Base-by-base conservation (phyloP, 192 early-diverging fungal species). In the Chytriomyces confervae region DNA sequence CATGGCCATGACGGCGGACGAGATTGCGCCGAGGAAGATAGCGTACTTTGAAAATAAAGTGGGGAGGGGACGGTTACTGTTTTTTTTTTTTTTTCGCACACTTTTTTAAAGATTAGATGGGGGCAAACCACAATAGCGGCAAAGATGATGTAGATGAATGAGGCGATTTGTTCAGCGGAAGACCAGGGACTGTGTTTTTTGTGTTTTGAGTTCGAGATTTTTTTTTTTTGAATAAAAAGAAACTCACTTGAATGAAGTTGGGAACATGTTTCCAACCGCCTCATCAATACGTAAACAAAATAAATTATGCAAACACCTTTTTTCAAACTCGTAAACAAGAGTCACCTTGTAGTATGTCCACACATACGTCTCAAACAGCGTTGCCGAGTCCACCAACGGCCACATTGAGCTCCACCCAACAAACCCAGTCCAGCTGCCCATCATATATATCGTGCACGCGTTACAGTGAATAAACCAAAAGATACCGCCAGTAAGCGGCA, bases 11-110 rank as follows among this genome's bases (percentile, higher is more conserved):
- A 44, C 62, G 20, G 72, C 48, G 11, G 76, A 79, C 9, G 77
- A 77, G 2, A 75, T 66, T 13, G 20, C 61, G 20, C 74, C 77
- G 5, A 69, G 44, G 50, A 77, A 57, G n/a, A n/a, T 11, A 5
- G 76, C 76, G 57, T 84, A 81, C 69, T 72, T n/a, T n/a, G n/a
- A n/a, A 1, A 36, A 1, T 36, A 27, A 27, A 0, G 24, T 0
- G 24, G 24, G 24, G 9, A 18, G n/a, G 1, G 23, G 0, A 0
- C 0, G 62, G 20, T 18, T 63, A 8, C 13, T 63, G 0, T 1
- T 5, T 18, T 18, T 63, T 63, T 63, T 9, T 8, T 63, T 11
- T 11, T n/a, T 16, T 11, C 0, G 11, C 0, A n/a, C 11, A 57
- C 0, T 16, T 57, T 16, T 57, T 27, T 27, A 27, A 27, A 27